Percentiles rank a stretch among this genome's conserved stretches.
Evolutionary conservation across 2,329 filamentous ascomycete species (phyloP).

Genomic region (Fusarium sp.): DNA sequence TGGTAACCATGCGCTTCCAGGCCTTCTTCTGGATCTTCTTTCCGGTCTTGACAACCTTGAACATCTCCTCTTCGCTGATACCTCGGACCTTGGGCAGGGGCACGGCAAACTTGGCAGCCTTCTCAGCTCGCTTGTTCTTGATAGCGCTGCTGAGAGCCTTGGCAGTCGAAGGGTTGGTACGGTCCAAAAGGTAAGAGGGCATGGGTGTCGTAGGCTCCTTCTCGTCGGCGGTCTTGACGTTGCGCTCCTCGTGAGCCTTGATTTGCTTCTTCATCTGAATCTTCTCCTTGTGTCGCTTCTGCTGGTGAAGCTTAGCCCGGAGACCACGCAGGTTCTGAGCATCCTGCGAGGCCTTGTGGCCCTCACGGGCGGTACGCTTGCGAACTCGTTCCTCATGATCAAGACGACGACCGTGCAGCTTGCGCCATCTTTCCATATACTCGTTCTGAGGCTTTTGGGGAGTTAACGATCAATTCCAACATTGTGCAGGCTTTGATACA

Average conservation of each 20-base stretch:
- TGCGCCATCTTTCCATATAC: conserved; percentile 80
- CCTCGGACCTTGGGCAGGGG: conserved; percentile 92
- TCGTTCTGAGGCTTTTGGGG: conserved; percentile 78
- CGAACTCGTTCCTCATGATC: conserved; percentile 90
- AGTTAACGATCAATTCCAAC: conserved; percentile 30
- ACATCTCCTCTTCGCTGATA: conserved; percentile 97
- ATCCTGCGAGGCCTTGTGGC: conserved; percentile 87
- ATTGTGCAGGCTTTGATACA: conserved; percentile 4
- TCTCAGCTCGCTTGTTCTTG: conserved; percentile 95
- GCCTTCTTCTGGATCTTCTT: conserved; percentile 93
- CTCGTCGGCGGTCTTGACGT: conserved; percentile 87
- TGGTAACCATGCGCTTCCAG: conserved; percentile 77
- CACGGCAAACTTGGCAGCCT: conserved; percentile 92
- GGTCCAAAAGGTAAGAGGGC: conserved; percentile 93
- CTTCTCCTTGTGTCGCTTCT: conserved; percentile 97
- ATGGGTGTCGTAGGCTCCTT: conserved; percentile 85
- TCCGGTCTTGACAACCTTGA: conserved; percentile 94
- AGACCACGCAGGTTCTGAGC: conserved; percentile 94
- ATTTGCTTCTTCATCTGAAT: conserved; percentile 97
- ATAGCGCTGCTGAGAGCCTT: conserved; percentile 85
- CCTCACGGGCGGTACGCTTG: conserved; percentile 89
- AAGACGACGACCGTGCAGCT: conserved; percentile 64
- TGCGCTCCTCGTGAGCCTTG: conserved; percentile 94
- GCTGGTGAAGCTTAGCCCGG: conserved; percentile 90
- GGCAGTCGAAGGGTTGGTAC: conserved; percentile 68